Percentiles rank a stretch among this genome's conserved stretches.
phyloP scores from a whole-genome alignment of 1,284 basidiomycete species.

The Volvariella volvacea region DNA sequence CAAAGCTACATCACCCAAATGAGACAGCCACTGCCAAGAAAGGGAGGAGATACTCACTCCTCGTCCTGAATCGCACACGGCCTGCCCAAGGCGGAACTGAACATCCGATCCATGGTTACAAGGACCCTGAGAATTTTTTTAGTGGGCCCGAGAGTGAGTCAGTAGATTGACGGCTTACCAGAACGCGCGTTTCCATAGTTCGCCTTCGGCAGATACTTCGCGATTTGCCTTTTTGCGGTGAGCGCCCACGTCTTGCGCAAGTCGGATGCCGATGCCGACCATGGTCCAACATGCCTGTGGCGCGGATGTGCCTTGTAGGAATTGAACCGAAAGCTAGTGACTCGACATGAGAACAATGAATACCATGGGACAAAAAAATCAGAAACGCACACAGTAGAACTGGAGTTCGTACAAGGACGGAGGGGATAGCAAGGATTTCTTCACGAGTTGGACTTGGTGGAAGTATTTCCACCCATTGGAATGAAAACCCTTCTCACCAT shows the following conservation, averaged over 20 bases:
- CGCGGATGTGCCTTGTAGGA: slow-evolving; percentile 52
- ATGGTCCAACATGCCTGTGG: slow-evolving; percentile 71
- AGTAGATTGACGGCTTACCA: slow-evolving; percentile 42
- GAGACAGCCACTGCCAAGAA: neutral
- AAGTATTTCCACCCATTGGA: slow-evolving; percentile 76
- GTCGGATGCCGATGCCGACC: slow-evolving; percentile 62
- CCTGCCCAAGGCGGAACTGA: slow-evolving; percentile 69
- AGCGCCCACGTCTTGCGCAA: slow-evolving; percentile 66
- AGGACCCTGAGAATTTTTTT: slow-evolving; percentile 40
- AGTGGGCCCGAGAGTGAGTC: neutral
- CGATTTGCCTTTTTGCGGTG: slow-evolving; percentile 44
- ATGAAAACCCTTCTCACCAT: slow-evolving; percentile 33
- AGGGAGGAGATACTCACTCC: slow-evolving; percentile 46
- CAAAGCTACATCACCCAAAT: slow-evolving; percentile 41
- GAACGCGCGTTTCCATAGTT: slow-evolving; percentile 75
- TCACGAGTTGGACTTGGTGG: slow-evolving; percentile 46
- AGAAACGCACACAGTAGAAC: slow-evolving; percentile 30
- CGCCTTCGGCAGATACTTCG: slow-evolving; percentile 43
- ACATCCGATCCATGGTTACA: slow-evolving; percentile 54
- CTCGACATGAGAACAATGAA: slow-evolving; percentile 1
- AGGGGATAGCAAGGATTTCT: slow-evolving; percentile 23
- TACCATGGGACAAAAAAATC: neutral
- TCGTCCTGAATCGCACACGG: slow-evolving; percentile 82
- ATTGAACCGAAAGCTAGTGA: slow-evolving; percentile 36
- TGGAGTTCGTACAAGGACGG: slow-evolving; percentile 34